Evolutionary conservation across 768 basidiomycete genomes (phyloP), one percentile per base, ranked within the genome.

Genomic region (Suillus tomentosus): DNA sequence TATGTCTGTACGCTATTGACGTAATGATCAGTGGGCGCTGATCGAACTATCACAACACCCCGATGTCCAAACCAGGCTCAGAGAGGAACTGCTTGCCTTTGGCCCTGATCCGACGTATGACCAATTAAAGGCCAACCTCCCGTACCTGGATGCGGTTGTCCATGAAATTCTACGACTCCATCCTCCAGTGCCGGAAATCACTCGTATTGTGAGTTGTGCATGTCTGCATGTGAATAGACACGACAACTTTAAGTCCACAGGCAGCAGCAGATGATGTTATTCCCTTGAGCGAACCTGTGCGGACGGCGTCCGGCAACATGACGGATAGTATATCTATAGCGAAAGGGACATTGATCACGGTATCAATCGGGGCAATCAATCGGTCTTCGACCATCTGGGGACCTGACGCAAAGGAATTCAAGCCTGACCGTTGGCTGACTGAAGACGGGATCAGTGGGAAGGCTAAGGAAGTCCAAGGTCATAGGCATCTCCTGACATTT

Each of bases 401-500:
- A 22, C 13, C 47, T 48, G 11, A 48, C 6, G 22, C 47, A 14
- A 48, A 48, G 22, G 47, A 48, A 24, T 48, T 22, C 3, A 48
- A 48, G 13, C 47, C 47, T 24, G 47, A 48, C 10, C 47, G 47
- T 24, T 48, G 47, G 47, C 13, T 48, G 11, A 7, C 22, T 24
- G 47, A 48, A 48, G 47, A 48, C 3, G 42, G 42, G 2, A 43
- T 48, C 13, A 6, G 5, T 6, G 47, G 47, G 13, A 48, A 48
- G 22, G n/a, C 47, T 11, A 48, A 48, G 47, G 47, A 48, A 48
- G 47, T 48, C n/a, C 47, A 48, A 22, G 47, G 47, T 48, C 47
- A 48, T 7, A 48, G 13, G 22, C 47, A 48, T 48, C 22, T 48
- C 0, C 47, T 48, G 22, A 48, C 47, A 48, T 48, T 48, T 4